phyloP scores from a whole-genome alignment of 495 filamentous ascomycete species.

The Hamigera avellanea region DNA sequence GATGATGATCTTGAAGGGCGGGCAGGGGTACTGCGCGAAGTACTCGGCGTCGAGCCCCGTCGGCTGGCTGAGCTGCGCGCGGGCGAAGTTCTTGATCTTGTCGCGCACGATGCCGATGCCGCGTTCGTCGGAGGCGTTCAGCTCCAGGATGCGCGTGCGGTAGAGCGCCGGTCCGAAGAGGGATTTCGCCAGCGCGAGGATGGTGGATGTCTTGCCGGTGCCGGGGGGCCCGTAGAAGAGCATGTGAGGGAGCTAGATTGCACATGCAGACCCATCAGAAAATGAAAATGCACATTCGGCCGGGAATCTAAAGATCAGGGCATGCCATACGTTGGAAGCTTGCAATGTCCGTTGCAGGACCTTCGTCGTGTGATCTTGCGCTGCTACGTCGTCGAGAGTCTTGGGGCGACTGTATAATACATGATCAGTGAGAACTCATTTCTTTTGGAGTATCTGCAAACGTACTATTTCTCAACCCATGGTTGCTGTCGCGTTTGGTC shows the following conservation, averaged over 20 bases:
- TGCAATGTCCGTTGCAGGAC: conserved; percentile 87
- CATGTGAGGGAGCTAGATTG: conserved; percentile 87
- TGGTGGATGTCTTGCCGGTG: conserved; percentile 97
- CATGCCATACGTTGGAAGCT: conserved; percentile 65
- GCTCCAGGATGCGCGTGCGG: conserved; percentile 86
- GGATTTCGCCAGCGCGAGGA: conserved; percentile 91
- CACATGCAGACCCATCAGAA: conserved; percentile 1
- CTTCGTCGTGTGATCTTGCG: conserved; percentile 93
- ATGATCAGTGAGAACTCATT: not conserved
- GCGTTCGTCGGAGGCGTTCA: conserved; percentile 98
- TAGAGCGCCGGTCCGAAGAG: conserved; percentile 94
- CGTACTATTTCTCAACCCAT: conserved; percentile 99
- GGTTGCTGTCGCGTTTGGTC: conserved; percentile 63
- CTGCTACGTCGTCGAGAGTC: conserved; percentile 85
- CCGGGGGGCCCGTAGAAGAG: conserved; percentile 98
- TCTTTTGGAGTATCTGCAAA: not conserved
- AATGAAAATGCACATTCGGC: not conserved
- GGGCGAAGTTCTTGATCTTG: conserved; percentile 96
- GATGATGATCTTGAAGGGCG: conserved; percentile 97
- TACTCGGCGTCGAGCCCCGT: conserved; percentile 51
- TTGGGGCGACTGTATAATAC: conserved; percentile 68
- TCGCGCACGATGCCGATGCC: conserved; percentile 95
- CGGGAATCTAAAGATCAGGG: too few relatives aligned
- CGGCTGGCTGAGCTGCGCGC: conserved; percentile 81
- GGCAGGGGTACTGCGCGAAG: conserved; percentile 73